Percentiles rank a stretch among this genome's conserved stretches.
Evolutionary conservation across 495 filamentous ascomycete species (phyloP).

Genomic region (Coniosporium apollinis): DNA sequence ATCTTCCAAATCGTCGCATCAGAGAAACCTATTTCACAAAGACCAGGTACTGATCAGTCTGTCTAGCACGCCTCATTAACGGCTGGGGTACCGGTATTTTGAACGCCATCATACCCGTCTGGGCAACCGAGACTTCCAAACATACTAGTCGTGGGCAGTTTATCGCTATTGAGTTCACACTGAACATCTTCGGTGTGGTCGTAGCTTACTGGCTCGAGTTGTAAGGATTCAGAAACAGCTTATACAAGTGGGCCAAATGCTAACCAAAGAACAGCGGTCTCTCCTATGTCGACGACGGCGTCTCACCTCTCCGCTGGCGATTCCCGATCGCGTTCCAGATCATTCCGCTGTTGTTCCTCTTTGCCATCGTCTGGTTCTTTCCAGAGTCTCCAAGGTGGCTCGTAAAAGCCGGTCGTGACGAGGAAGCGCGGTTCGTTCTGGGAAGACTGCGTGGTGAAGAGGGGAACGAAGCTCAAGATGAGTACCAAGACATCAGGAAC

Average conservation of each 20-base stretch:
- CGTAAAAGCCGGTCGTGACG: constrained; percentile 6
- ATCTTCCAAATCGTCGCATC: too few relatives aligned
- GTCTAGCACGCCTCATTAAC: constrained; percentile 43
- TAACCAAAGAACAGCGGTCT: too few relatives aligned
- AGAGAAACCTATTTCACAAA: too few relatives aligned
- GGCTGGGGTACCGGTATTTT: constrained; percentile 54
- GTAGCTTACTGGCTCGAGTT: constrained; percentile 30
- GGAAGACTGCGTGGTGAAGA: constrained; percentile 40
- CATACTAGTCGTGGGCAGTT: constrained; percentile 52
- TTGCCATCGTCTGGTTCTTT: constrained; percentile 6
- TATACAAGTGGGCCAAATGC: constrained; percentile 57
- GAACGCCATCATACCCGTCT: constrained; percentile 53
- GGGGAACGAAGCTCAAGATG: constrained; percentile 42
- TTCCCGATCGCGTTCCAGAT: constrained; percentile 58
- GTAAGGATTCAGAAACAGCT: constrained; percentile 11
- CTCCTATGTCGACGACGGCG: constrained; percentile 39
- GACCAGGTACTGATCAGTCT: too few relatives aligned
- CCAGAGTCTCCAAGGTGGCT: constrained; percentile 11
- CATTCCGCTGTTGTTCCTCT: constrained; percentile 37
- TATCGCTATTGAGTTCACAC: constrained; percentile 51
- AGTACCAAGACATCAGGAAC: constrained; percentile 43
- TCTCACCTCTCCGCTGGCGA: constrained; percentile 43
- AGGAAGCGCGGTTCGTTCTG: constrained; percentile 34
- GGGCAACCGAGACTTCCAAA: constrained; percentile 49
- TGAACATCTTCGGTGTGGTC: constrained; percentile 58